Conservation (phyloP, 2,329 filamentous ascomycete genomes). For the Thelonectria blattea region DNA sequence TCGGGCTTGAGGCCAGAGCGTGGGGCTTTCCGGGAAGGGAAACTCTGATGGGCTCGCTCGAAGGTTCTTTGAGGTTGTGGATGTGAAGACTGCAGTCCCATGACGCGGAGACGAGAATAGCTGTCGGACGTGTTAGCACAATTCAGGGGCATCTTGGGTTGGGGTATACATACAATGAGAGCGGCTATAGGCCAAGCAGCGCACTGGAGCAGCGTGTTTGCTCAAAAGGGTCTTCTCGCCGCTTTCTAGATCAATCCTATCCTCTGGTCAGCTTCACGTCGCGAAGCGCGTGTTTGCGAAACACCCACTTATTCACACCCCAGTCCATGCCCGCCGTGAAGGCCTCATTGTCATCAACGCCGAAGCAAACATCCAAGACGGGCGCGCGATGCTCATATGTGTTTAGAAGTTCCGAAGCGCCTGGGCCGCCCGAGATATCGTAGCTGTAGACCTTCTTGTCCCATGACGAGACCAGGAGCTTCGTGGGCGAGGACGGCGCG, state of each 20-base stretch:
- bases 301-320: conserved; percentile 73
- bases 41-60: conserved; percentile 65
- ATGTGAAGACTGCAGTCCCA: conserved; percentile 94
- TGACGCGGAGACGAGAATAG: conserved; percentile 83
- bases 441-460: conserved; percentile 92
- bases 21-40: conserved; percentile 86
- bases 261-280: conserved; percentile 20
- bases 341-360: conserved; percentile 79
- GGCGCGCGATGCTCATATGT: conserved; percentile 84
- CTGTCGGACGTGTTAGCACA: conserved; percentile 44
- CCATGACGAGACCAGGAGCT: conserved; percentile 92
- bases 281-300: conserved; percentile 4
- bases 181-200: conserved; percentile 81
- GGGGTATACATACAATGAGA: conserved; percentile 63
- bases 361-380: conserved; percentile 91
- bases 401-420: conserved; percentile 63
- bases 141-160: not conserved
- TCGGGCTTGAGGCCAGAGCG: conserved; percentile 76
- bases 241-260: conserved; percentile 70
- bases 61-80: conserved; percentile 67
- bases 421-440: conserved; percentile 68
- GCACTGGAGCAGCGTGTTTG: conserved; percentile 79
- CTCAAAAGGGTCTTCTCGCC: conserved; percentile 77
- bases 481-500: conserved; percentile 75
- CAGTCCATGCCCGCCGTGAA: conserved; percentile 88